Conservation (phyloP, 495 filamentous ascomycete species). For the Sporormia fimetaria region DNA sequence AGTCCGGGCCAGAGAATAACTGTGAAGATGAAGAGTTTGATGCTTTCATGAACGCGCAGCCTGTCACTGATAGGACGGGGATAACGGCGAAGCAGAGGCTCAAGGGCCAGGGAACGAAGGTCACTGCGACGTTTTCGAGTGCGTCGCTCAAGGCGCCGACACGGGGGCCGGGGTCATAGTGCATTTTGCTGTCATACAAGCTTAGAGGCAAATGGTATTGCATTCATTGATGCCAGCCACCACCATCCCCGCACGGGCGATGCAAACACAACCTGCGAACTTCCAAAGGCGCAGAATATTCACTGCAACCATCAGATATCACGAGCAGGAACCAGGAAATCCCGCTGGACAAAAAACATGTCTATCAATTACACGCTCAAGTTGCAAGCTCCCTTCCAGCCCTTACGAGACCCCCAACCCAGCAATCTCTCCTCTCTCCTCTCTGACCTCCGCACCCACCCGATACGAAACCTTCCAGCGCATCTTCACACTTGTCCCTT, state of each 20-base stretch:
- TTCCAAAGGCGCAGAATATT: too few species aligned
- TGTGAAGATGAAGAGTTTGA: conserved; percentile 50
- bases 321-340: not conserved
- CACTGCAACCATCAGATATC: too few species aligned
- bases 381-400: not conserved
- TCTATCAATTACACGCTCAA: not conserved
- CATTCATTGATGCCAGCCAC: too few species aligned
- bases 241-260: too few species aligned
- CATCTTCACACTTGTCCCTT: conserved; percentile 70
- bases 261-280: too few species aligned
- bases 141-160: conserved; percentile 13
- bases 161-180: too few species aligned
- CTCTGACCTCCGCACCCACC: conserved; percentile 48
- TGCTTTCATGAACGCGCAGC: conserved; percentile 80
- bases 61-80: conserved; percentile 71
- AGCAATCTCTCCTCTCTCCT: conserved; percentile 85
- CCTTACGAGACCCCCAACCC: conserved; percentile 59
- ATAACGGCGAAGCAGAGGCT: conserved; percentile 49
- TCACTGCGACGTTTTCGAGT: conserved; percentile 16
- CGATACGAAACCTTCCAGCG: conserved; percentile 79
- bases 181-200: too few species aligned
- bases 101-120: conserved; percentile 30
- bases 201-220: too few species aligned
- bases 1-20: conserved; percentile 38
- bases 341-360: conserved; percentile 1